Conservation (phyloP, 305 asterid genomes). For the Salvia sclarea region DNA sequence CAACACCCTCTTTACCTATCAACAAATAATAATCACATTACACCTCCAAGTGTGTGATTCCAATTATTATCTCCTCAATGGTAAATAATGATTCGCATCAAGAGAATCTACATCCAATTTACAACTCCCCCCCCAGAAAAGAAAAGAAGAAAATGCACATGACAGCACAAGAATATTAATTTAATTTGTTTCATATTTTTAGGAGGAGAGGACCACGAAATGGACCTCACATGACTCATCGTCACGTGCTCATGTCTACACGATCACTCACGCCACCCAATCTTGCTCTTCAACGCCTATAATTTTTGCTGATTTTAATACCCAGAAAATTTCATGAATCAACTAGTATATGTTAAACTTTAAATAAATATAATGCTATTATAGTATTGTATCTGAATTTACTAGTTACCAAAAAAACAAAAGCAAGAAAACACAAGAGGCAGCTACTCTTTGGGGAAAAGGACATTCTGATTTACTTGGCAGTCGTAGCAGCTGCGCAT, state of each 20-base stretch:
- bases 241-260: slow-evolving; percentile 50
- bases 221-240: slow-evolving; percentile 40
- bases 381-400: not conserved
- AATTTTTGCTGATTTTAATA: not conserved
- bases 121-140: not conserved
- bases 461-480: slow-evolving; percentile 25
- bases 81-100: not conserved
- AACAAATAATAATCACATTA: not conserved
- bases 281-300: not conserved
- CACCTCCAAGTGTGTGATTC: not conserved
- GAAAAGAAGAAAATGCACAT: not conserved
- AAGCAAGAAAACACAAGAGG: not conserved
- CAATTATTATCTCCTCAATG: not conserved
- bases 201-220: slow-evolving; percentile 38
- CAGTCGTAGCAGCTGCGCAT: slow-evolving; percentile 22
- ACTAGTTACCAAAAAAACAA: not conserved
- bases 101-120: not conserved
- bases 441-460: not conserved
- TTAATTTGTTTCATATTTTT: not conserved
- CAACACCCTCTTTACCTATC: not conserved
- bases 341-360: not conserved
- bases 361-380: not conserved
- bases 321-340: not conserved
- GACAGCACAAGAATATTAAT: slow-evolving; percentile 1
- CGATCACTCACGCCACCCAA: slow-evolving; percentile 8